phyloP scores from a whole-genome alignment of 768 basidiomycete genomes.

The Tricholoma sp. region DNA sequence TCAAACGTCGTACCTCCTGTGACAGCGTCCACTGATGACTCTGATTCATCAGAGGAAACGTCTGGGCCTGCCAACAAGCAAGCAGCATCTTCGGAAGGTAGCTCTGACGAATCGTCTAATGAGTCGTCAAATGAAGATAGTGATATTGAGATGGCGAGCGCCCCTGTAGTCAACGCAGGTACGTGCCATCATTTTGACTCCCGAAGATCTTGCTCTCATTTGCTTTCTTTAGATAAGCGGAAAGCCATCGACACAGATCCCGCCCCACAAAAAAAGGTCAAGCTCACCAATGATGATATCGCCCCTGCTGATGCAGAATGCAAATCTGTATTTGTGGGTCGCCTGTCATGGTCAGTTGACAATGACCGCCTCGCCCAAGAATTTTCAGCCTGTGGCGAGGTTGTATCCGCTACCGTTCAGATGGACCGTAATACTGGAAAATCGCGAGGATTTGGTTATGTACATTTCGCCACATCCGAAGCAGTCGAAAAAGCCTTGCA shows the following conservation, averaged over 20 bases:
- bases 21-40: constrained; percentile 13
- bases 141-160: constrained; percentile 59
- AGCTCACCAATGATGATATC: constrained; percentile 57
- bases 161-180: constrained; percentile 36
- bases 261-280: constrained; percentile 75
- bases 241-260: constrained; percentile 66
- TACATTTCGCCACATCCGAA: constrained; percentile 64
- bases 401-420: constrained; percentile 85
- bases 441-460: constrained; percentile 83
- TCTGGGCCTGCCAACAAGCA: constrained; percentile 18
- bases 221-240: constrained; percentile 54
- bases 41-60: constrained; percentile 19
- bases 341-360: constrained; percentile 94
- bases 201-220: neutral
- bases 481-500: constrained; percentile 78
- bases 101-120: constrained; percentile 23
- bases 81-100: constrained; percentile 12
- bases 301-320: constrained; percentile 44
- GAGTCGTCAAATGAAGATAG: constrained; percentile 34
- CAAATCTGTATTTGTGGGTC: constrained; percentile 85
- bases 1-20: constrained; percentile 7
- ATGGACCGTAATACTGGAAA: constrained; percentile 76
- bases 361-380: constrained; percentile 91
- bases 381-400: constrained; percentile 84
- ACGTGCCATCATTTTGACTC: constrained; percentile 9